Percentiles rank a stretch among this genome's conserved stretches.
Evolutionary conservation across 345 rosid genomes (phyloP).

Genomic region (Kernera saxatilis): DNA sequence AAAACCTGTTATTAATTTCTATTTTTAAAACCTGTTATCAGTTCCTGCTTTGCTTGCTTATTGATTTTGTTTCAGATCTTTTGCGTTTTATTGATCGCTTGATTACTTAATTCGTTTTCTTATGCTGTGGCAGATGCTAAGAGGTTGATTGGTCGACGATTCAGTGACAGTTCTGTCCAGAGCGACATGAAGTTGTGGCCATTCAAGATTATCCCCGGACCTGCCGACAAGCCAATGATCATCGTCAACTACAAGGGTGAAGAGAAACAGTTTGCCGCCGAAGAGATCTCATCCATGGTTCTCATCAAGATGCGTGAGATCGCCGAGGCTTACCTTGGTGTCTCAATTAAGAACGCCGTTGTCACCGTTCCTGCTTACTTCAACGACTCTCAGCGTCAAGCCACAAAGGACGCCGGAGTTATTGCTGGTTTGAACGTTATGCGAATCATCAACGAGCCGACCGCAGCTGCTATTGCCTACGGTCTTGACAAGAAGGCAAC

Average conservation of each 20-base stretch:
- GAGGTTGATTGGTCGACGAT: constrained; percentile 72
- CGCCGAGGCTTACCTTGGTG: constrained; percentile 76
- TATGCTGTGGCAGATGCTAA: constrained; percentile 43
- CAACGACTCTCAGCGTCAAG: constrained; percentile 83
- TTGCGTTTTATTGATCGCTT: neutral
- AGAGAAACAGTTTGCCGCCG: constrained; percentile 64
- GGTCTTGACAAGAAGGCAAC: constrained; percentile 78
- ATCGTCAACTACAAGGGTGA: constrained; percentile 62
- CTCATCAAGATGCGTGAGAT: constrained; percentile 80
- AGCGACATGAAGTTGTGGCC: constrained; percentile 74
- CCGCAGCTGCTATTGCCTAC: constrained; percentile 83
- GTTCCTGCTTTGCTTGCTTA: too few relatives aligned
- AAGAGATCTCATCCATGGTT: constrained; percentile 76
- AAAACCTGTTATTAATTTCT: too few relatives aligned
- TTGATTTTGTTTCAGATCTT: neutral
- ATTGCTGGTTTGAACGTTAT: constrained; percentile 69
- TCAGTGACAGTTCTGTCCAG: constrained; percentile 55
- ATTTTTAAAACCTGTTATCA: too few relatives aligned
- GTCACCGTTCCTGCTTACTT: constrained; percentile 77
- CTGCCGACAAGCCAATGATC: constrained; percentile 74
- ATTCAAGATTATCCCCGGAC: constrained; percentile 61
- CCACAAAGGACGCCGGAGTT: constrained; percentile 79
- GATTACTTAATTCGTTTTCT: neutral
- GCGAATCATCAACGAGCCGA: constrained; percentile 73
- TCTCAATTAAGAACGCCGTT: constrained; percentile 58